These are phyloP conservation scores for Vaucheria bursata DNA, from an alignment of 352 stramenopile species.

Conservation along the genomic window DNA sequence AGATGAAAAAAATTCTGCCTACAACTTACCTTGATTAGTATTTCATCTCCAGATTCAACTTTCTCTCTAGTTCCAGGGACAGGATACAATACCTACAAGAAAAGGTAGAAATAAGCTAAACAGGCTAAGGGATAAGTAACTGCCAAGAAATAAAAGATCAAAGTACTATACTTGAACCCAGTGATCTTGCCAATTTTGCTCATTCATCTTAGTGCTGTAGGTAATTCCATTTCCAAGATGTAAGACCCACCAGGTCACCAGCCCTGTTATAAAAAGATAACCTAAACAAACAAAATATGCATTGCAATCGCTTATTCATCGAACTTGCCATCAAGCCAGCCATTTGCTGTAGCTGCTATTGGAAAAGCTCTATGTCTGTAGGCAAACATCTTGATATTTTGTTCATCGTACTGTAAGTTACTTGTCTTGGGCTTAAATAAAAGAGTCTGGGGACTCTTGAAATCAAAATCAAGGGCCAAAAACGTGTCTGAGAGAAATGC, in stretches of 20 bases:
- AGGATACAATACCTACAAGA: neutral
- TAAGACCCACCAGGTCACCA: neutral
- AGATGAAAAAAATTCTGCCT: too few relatives aligned
- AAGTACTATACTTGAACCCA: neutral
- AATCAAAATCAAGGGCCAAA: neutral
- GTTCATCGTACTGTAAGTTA: too few relatives aligned
- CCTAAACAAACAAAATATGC: too few relatives aligned
- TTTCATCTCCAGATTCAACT: neutral
- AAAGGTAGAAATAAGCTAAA: too few relatives aligned
- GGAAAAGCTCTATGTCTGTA: neutral
- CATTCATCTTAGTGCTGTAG: neutral
- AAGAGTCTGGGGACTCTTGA: neutral
- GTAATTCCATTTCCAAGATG: neutral
- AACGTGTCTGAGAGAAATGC: neutral
- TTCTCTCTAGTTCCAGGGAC: neutral
- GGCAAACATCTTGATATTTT: neutral
- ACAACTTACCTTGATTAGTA: neutral
- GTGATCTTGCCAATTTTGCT: constrained; percentile 4
- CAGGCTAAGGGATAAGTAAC: too few relatives aligned
- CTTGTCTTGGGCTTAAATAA: neutral
- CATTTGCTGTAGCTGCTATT: neutral
- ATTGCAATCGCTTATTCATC: too few relatives aligned
- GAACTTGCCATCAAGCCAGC: neutral
- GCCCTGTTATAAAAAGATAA: too few relatives aligned
- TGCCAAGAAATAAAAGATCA: neutral